Conservation (phyloP, 371 early-diverging fungal genomes). For the Rhizopus sp. region DNA sequence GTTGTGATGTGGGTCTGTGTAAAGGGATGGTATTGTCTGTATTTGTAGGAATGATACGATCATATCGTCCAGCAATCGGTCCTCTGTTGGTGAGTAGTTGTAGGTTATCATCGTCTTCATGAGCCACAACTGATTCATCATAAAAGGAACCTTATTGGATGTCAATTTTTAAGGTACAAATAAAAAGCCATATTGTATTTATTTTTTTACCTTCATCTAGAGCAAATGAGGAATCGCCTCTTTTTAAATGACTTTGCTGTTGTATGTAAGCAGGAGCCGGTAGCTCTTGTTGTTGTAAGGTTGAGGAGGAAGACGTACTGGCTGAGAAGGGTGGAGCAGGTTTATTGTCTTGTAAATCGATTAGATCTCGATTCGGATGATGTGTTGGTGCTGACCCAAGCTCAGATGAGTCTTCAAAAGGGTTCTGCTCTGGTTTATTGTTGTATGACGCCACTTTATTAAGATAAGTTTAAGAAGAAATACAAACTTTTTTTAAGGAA, state of each 20-base stretch:
- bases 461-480: background rate
- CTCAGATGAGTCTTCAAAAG: constrained; percentile 33
- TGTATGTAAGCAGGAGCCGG: constrained; percentile 21
- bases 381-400: constrained; percentile 17
- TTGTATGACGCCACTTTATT: constrained; percentile 22
- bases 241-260: constrained; percentile 16
- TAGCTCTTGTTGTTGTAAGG: constrained; percentile 9
- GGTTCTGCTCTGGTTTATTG: constrained; percentile 20
- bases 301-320: constrained; percentile 17
- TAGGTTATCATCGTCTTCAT: constrained; percentile 53
- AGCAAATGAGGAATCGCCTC: constrained; percentile 32
- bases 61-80: constrained; percentile 40
- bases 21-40: constrained; percentile 11
- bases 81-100: constrained; percentile 43
- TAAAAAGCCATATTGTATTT: constrained; percentile 2
- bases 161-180: background rate
- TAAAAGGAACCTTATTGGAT: constrained; percentile 37
- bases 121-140: constrained; percentile 34
- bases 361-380: constrained; percentile 13
- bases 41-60: background rate
- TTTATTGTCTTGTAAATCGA: constrained; percentile 22
- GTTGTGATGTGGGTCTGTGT: constrained; percentile 19
- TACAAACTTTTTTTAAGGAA: background rate
- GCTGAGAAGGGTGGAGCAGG: constrained; percentile 6
- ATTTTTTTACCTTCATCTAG: constrained; percentile 30